Conservation (phyloP, 2,329 filamentous ascomycete genomes). For the Aspergillus bombycis region DNA sequence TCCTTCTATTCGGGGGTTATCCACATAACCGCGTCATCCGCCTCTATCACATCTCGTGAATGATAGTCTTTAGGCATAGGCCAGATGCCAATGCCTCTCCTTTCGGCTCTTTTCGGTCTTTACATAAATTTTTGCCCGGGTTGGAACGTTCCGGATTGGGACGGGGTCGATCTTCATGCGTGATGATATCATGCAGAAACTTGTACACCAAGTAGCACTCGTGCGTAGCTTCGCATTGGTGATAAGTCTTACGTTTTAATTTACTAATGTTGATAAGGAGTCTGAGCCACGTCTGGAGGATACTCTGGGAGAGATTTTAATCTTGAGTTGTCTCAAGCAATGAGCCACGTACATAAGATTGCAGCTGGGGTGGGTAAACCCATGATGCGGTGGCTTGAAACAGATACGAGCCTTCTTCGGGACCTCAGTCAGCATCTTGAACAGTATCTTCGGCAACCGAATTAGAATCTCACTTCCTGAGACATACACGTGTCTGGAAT, state of each 20-base stretch:
- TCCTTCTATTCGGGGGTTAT: neutral
- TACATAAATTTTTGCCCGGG: neutral
- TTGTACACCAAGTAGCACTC: neutral
- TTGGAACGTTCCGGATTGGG: neutral
- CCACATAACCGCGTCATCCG: neutral
- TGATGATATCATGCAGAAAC: neutral
- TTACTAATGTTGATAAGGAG: neutral
- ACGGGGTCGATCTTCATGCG: neutral
- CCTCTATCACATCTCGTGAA: neutral
- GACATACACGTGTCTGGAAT: neutral
- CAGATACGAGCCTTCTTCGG: neutral
- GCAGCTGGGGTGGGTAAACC: neutral
- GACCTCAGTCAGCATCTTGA: neutral
- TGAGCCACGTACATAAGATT: neutral
- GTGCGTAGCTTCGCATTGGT: neutral
- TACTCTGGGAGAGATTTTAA: no score
- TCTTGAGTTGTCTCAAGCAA: neutral
- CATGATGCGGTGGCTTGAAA: neutral
- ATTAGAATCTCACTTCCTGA: neutral
- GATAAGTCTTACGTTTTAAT: accelerated
- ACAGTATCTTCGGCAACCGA: neutral
- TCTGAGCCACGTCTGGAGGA: neutral
- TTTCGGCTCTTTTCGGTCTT: neutral
- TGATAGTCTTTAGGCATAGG: no score
- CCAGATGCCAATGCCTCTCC: neutral